phyloP scores from a whole-genome alignment of 805 yeast genomes.

The Metschnikowia reukaufii region DNA sequence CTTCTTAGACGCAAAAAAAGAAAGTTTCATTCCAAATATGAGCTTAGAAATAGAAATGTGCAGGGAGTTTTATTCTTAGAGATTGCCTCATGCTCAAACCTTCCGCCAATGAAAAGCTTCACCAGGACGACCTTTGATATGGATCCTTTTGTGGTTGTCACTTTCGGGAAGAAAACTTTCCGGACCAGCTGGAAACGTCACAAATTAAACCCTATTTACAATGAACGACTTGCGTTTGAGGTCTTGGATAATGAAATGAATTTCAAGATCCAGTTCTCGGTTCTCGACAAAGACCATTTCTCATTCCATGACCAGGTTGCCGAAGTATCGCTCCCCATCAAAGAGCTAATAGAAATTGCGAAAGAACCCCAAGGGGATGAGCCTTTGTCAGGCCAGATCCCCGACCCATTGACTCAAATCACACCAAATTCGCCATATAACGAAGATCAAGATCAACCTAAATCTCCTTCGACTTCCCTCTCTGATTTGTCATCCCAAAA shows the following conservation, averaged over 20 bases:
- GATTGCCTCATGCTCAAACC: conserved; percentile 65
- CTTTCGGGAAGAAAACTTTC: conserved; percentile 85
- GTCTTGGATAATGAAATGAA: conserved; percentile 62
- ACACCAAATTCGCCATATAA: background rate
- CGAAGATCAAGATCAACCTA: conserved; percentile 2
- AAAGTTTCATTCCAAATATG: conserved; percentile 27
- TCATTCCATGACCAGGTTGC: conserved; percentile 86
- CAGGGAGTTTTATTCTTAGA: conserved; percentile 78
- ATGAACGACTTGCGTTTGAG: conserved; percentile 79
- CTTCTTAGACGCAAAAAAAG: conserved; percentile 7
- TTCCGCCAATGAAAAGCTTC: conserved; percentile 75
- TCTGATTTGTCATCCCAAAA: conserved; percentile 14
- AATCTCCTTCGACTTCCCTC: conserved; percentile 7
- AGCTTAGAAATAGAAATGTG: conserved; percentile 40
- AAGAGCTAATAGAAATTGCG: conserved; percentile 44
- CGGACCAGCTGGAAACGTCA: conserved; percentile 85
- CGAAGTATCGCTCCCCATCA: conserved; percentile 54
- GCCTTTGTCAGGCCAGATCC: background rate
- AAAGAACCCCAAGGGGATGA: conserved; percentile 21
- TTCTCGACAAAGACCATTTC: conserved; percentile 81
- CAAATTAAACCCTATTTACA: conserved; percentile 76
- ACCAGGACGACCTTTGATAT: conserved; percentile 82
- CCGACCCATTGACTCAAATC: background rate
- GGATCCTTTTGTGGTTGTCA: conserved; percentile 94
- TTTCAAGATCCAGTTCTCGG: conserved; percentile 66